A percentile compares a stretch with the other conserved stretches of the same genome.
Conservation (phyloP, 1,284 basidiomycete genomes). For the Apiotrichum laibachii region DNA sequence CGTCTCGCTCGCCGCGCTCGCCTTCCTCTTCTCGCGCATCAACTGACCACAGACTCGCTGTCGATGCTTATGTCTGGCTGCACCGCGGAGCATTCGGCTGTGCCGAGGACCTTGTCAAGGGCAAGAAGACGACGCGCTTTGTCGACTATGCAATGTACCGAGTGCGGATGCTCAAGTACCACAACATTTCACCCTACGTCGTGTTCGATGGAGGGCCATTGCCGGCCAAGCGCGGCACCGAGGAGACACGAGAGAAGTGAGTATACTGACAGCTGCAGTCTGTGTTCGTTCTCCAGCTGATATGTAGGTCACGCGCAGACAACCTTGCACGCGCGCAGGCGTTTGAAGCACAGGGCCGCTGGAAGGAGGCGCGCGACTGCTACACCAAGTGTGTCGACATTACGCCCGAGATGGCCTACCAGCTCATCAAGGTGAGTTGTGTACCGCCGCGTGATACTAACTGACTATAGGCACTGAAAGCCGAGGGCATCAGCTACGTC, state of each 20-base stretch:
- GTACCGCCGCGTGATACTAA: neutral
- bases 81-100: constrained; percentile 91
- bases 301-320: constrained; percentile 51
- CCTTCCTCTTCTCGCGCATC: neutral
- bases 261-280: constrained; percentile 14
- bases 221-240: constrained; percentile 89
- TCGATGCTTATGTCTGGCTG: constrained; percentile 82
- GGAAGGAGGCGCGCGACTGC: constrained; percentile 75
- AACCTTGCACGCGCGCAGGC: constrained; percentile 63
- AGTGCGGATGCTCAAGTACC: constrained; percentile 77
- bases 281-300: constrained; percentile 2
- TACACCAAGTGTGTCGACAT: constrained; percentile 93
- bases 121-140: constrained; percentile 80
- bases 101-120: constrained; percentile 83
- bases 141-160: constrained; percentile 94
- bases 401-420: constrained; percentile 94
- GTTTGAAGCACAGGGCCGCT: constrained; percentile 72
- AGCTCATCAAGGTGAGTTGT: constrained; percentile 83
- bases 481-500: constrained; percentile 75
- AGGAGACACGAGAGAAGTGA: constrained; percentile 68
- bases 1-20: neutral
- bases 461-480: constrained; percentile 66
- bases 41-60: constrained; percentile 28
- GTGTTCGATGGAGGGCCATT: constrained; percentile 97
- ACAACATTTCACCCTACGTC: constrained; percentile 81